Conservation (phyloP, 2,329 filamentous ascomycete genomes). For the Pseudocercospora crystallina region DNA sequence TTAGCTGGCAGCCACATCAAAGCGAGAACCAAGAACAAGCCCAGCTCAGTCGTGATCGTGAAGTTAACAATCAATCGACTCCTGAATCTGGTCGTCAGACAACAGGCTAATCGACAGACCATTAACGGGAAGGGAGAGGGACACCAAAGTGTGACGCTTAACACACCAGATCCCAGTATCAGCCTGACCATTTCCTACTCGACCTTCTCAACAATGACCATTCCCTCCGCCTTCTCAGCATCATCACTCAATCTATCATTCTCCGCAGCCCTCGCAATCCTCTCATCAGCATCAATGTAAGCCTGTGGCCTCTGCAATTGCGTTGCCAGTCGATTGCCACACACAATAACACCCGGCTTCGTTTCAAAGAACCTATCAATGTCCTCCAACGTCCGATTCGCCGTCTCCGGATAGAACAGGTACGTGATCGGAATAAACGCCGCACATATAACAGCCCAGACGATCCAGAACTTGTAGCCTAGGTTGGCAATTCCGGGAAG, state of each 20-base stretch:
- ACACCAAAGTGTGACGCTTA: too few species aligned
- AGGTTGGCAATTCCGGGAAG: slow-evolving; percentile 41
- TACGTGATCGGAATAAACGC: slow-evolving; percentile 54
- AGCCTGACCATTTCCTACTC: too few species aligned
- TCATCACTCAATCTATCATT: background rate
- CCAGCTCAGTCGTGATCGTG: too few species aligned
- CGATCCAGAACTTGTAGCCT: slow-evolving; percentile 55
- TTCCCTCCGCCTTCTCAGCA: background rate
- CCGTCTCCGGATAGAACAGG: slow-evolving; percentile 56
- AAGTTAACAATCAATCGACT: too few species aligned
- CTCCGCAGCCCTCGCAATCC: slow-evolving; percentile 16
- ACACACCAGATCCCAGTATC: too few species aligned
- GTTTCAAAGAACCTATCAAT: slow-evolving; percentile 36
- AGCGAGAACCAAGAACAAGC: too few species aligned
- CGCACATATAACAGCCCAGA: slow-evolving; percentile 57
- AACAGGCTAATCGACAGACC: too few species aligned
- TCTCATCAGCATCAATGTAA: slow-evolving; percentile 24
- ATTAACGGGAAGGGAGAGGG: too few species aligned
- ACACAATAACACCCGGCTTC: slow-evolving; percentile 20
- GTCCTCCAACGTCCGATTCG: slow-evolving; percentile 46
- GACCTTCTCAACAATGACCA: too few species aligned
- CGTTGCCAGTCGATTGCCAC: slow-evolving; percentile 22
- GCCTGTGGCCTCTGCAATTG: slow-evolving; percentile 19
- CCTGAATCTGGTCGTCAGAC: too few species aligned
- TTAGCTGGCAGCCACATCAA: too few species aligned